Percentiles rank a stretch among this genome's conserved stretches.
These are phyloP conservation scores for Penicillium coprophilum DNA, from an alignment of 495 filamentous ascomycete species.

Conservation along the genomic window DNA sequence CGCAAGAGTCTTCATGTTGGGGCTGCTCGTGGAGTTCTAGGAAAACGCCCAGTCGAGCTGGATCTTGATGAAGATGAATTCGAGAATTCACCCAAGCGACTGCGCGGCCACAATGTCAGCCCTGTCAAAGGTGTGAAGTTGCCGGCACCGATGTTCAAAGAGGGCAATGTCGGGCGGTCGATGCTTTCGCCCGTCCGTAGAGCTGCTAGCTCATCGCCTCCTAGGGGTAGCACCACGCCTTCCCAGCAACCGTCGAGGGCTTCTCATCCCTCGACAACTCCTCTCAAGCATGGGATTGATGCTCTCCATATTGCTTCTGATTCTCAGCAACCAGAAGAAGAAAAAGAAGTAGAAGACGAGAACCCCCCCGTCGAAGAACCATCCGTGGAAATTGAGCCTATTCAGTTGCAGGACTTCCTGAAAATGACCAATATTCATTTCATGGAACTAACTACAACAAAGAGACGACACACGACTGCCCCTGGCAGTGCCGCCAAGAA, in stretches of 20 bases:
- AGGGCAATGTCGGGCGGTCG: slow-evolving; percentile 59
- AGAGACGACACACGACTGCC: slow-evolving; percentile 79
- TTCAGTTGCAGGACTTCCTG: slow-evolving; percentile 88
- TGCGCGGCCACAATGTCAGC: slow-evolving; percentile 69
- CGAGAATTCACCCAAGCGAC: slow-evolving; percentile 63
- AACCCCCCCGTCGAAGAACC: slow-evolving; percentile 18
- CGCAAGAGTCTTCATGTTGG: slow-evolving; percentile 78
- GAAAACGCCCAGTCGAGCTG: slow-evolving; percentile 71
- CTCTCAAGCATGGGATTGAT: slow-evolving; percentile 28
- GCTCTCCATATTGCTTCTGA: slow-evolving; percentile 28
- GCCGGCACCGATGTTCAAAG: slow-evolving; percentile 63
- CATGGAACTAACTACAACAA: slow-evolving; percentile 92
- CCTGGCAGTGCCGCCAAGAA: slow-evolving; percentile 52
- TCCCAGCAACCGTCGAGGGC: slow-evolving; percentile 25
- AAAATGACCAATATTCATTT: slow-evolving; percentile 95
- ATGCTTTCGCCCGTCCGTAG: slow-evolving; percentile 50
- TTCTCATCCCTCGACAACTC: slow-evolving; percentile 23
- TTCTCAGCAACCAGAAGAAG: slow-evolving; percentile 23
- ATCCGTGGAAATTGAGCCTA: slow-evolving; percentile 57
- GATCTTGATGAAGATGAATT: slow-evolving; percentile 66
- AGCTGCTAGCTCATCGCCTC: slow-evolving; percentile 31
- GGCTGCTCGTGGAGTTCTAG: slow-evolving; percentile 70
- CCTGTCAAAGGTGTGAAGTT: slow-evolving; percentile 75
- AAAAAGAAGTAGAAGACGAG: slow-evolving; percentile 26
- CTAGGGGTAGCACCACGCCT: slow-evolving; percentile 39